Conservation (phyloP, 768 basidiomycete genomes). For the Tylopilus felleus region DNA sequence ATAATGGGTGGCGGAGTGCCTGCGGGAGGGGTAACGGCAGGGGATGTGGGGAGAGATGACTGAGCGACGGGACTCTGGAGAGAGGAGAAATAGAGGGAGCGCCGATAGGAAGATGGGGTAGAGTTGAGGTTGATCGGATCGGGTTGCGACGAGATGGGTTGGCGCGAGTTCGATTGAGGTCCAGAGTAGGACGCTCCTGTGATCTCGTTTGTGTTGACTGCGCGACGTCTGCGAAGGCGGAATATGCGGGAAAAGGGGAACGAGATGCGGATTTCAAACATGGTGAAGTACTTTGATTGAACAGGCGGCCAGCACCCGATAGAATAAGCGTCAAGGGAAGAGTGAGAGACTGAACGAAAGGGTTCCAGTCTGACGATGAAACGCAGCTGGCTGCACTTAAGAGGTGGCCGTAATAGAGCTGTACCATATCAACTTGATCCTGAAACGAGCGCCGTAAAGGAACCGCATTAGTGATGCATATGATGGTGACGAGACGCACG, state of each 20-base stretch:
- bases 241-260: slow-evolving; percentile 17
- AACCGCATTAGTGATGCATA: neutral
- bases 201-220: neutral
- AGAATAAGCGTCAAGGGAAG: neutral
- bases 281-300: neutral
- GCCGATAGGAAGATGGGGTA: neutral
- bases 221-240: slow-evolving; percentile 12
- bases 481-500: neutral
- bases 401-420: neutral
- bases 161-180: neutral
- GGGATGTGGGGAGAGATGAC: neutral
- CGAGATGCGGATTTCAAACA: slow-evolving; percentile 18
- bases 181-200: neutral
- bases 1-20: slow-evolving; percentile 1
- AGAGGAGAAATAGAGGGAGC: neutral
- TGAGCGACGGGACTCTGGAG: neutral
- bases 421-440: neutral
- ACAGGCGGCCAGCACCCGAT: slow-evolving; percentile 16
- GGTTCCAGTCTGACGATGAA: neutral
- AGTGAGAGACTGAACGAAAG: neutral
- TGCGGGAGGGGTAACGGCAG: neutral
- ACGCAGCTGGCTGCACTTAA: neutral
- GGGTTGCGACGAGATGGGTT: neutral
- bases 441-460: neutral
- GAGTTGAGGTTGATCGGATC: neutral